Evolutionary conservation across 2,329 filamentous ascomycete genomes (phyloP), one percentile per base, ranked within the genome.

Genomic region (Emydomyces testavorans): DNA sequence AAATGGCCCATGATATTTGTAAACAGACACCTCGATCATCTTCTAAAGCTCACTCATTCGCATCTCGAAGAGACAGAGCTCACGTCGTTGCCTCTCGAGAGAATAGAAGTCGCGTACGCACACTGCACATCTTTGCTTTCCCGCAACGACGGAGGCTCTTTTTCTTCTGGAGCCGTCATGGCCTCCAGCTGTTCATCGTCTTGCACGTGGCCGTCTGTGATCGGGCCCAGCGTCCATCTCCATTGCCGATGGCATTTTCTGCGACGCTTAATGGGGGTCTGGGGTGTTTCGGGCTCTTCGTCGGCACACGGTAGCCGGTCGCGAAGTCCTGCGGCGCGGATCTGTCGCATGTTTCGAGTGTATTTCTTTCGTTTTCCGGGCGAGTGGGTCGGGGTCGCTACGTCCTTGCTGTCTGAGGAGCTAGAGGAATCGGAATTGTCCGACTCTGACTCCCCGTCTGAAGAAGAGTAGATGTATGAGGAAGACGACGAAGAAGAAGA

Each of bases 191-290:
- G n/a, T n/a, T n/a, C n/a, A 21, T n/a, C 20, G 8, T 34, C 36
- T 49, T 23, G 50, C 48, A 51, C 52, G 29, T 49, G 40, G 11
- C 49, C 50, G 43, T 54, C 46, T 13, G 61, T 56, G 23, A 73
- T 52, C 8, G 73, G 69, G 1, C 70, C 73, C 8, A 79, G 60
- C 1, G 76, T 79, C 76, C 76, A 79, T 39, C 69, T 65, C 76
- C 76, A 79, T 54, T 76, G 70, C 16, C 75, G 61, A 21, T 70
- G 70, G 32, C 72, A 67, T 58, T 78, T 78, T 51, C 65, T 66
- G 20, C 73, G 71, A 13, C 71, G 69, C 16, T 74, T 72, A 13
- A 74, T 67, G n/a, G 75, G 75, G 2, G 74, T 78, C 43, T 71
- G 67, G 0, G 74, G 74, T 1, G 69, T 70, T 37, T 65, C 60